Percentiles rank a stretch among this genome's conserved stretches.
Evolutionary conservation across 2,329 filamentous ascomycete genomes (phyloP).

Genomic region (Aspergillus pseudoterreus): DNA sequence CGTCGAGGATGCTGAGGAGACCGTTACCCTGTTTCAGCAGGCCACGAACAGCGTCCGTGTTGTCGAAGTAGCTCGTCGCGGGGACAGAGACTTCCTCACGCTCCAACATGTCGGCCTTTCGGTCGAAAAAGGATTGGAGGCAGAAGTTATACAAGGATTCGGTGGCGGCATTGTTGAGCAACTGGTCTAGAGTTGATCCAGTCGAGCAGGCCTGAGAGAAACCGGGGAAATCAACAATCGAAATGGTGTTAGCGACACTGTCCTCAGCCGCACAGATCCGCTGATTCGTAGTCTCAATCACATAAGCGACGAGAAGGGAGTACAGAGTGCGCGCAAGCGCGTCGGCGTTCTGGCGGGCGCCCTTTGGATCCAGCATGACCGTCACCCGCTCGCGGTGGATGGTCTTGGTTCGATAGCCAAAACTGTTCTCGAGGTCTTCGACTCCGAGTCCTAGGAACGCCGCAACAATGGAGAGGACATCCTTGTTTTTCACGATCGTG

Average conservation of each 20-base stretch:
- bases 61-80: conserved; percentile 96
- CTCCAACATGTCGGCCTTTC: conserved; percentile 87
- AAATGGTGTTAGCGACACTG: conserved; percentile 85
- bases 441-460: conserved; percentile 89
- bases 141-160: conserved; percentile 92
- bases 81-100: conserved; percentile 88
- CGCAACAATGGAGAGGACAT: conserved; percentile 77
- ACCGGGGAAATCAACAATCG: conserved; percentile 92
- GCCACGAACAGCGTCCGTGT: conserved; percentile 88
- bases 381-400: conserved; percentile 96
- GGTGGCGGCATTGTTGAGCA: conserved; percentile 89
- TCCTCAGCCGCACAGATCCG: conserved; percentile 84
- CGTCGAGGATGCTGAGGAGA: conserved; percentile 87
- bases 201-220: conserved; percentile 84
- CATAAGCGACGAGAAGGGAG: conserved; percentile 86
- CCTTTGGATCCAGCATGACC: conserved; percentile 90
- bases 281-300: conserved; percentile 91
- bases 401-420: conserved; percentile 96
- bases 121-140: conserved; percentile 92
- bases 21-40: conserved; percentile 91
- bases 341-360: conserved; percentile 86
- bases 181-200: conserved; percentile 80
- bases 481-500: conserved; percentile 90
- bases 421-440: conserved; percentile 76
- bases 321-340: conserved; percentile 92